Conservation (phyloP, 441 rosid genomes). For the Biscutella laevigata region DNA sequence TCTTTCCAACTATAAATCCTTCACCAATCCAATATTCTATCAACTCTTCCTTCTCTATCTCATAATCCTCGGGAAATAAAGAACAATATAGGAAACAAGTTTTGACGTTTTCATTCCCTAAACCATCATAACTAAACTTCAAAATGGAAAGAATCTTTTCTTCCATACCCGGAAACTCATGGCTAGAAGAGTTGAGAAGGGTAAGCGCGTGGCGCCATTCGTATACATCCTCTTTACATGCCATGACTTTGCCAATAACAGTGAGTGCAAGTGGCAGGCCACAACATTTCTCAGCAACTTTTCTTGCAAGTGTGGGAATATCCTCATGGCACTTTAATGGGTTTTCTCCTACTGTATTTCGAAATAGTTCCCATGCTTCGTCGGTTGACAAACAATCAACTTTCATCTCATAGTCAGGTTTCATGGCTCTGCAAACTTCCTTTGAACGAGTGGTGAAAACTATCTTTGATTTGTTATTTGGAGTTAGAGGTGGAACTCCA, state of each 20-base stretch:
- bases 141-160: constrained; percentile 10
- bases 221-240: not conserved
- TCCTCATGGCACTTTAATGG: no score
- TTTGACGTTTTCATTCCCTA: not conserved
- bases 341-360: not conserved
- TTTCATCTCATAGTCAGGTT: not conserved
- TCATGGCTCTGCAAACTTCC: not conserved
- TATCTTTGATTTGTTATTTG: not conserved
- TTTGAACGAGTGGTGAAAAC: not conserved
- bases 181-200: not conserved
- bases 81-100: constrained; percentile 26
- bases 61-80: no score
- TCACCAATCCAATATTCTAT: no score
- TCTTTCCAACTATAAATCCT: not conserved
- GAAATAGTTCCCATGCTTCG: not conserved
- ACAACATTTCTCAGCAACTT: not conserved
- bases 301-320: not conserved
- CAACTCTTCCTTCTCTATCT: no score
- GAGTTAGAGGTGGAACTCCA: not conserved
- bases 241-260: not conserved
- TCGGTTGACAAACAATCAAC: not conserved
- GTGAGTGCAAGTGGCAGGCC: constrained; percentile 27
- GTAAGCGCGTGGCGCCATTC: not conserved
- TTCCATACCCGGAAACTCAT: not conserved
- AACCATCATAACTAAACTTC: constrained; percentile 27